A percentile compares a stretch with the other conserved stretches of the same genome.
Conservation (phyloP, 345 rosid species). For the Hibiscus mutabilis region DNA sequence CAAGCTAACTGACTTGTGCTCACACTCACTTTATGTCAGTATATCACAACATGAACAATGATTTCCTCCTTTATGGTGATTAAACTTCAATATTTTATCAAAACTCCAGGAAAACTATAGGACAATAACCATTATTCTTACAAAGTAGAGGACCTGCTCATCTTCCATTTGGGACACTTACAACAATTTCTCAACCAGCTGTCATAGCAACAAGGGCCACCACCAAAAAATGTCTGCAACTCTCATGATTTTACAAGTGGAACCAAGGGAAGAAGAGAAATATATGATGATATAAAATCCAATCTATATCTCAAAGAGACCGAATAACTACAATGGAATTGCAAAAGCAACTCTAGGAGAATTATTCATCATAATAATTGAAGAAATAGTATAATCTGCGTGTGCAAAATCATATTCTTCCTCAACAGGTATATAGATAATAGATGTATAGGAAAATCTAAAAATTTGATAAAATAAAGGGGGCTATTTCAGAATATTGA, state of each 20-base stretch:
- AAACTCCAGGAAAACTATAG: not conserved
- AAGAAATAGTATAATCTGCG: not conserved
- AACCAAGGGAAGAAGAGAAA: conserved; percentile 9
- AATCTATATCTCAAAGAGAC: conserved; percentile 10
- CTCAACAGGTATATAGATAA: not conserved
- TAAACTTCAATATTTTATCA: conserved; percentile 7
- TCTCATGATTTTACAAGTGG: conserved; percentile 21
- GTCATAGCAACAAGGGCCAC: conserved; percentile 14
- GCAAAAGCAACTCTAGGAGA: not conserved
- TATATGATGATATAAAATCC: conserved; percentile 7
- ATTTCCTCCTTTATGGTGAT: not conserved
- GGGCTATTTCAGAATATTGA: not conserved
- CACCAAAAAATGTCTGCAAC: conserved; percentile 26
- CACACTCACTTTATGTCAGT: not conserved
- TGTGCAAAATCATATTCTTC: not conserved
- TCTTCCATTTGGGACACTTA: conserved; percentile 14
- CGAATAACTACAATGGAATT: conserved; percentile 5
- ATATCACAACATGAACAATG: not conserved
- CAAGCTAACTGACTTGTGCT: not conserved
- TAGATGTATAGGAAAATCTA: not conserved
- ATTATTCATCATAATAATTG: conserved; percentile 4
- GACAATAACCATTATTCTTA: conserved; percentile 7
- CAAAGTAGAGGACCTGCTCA: conserved; percentile 13
- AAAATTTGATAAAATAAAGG: not conserved
- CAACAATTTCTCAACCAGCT: conserved; percentile 18